Conservation (phyloP, 768 basidiomycete species). For the Leccinum olivaceopallidum region DNA sequence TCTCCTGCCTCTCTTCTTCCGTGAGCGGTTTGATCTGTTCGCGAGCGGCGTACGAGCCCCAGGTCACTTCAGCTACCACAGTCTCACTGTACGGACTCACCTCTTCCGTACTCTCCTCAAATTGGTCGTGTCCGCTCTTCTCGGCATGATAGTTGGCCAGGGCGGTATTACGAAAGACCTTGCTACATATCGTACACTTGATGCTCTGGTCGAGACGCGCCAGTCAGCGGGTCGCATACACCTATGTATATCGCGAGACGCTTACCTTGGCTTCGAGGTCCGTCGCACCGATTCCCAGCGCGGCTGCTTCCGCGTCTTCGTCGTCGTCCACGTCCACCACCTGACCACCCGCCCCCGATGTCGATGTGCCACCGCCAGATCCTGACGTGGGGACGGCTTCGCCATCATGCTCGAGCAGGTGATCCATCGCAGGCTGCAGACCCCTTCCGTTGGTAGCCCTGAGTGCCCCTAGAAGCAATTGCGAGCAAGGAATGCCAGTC, state of each 20-base stretch:
- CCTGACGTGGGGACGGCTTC: slow-evolving; percentile 46
- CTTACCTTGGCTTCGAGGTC: slow-evolving; percentile 68
- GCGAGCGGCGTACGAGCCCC: not conserved
- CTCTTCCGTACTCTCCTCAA: slow-evolving; percentile 95
- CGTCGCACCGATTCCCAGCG: slow-evolving; percentile 41
- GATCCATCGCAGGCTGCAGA: slow-evolving; percentile 90
- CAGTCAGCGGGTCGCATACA: not conserved
- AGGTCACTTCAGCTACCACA: not conserved
- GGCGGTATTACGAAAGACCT: slow-evolving; percentile 83
- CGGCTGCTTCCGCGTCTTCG: slow-evolving; percentile 66
- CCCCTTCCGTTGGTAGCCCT: slow-evolving; percentile 82
- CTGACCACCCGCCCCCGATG: slow-evolving; percentile 6
- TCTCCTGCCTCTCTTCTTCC: slow-evolving; percentile 88
- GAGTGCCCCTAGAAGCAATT: slow-evolving; percentile 67
- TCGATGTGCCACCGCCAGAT: not conserved
- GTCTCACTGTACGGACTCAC: slow-evolving; percentile 40
- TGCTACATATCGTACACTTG: slow-evolving; percentile 82
- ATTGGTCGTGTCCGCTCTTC: slow-evolving; percentile 93
- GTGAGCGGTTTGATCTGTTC: slow-evolving; percentile 87
- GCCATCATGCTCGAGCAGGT: slow-evolving; percentile 78
- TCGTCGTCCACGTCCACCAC: slow-evolving; percentile 60
- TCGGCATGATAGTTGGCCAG: slow-evolving; percentile 93
- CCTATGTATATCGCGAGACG: not conserved
- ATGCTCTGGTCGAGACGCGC: slow-evolving; percentile 54
- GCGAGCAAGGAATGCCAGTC: not conserved